These are phyloP conservation scores for Zoysia japonica DNA, from an alignment of 176 grass and related monocot species.

Conservation along the genomic window DNA sequence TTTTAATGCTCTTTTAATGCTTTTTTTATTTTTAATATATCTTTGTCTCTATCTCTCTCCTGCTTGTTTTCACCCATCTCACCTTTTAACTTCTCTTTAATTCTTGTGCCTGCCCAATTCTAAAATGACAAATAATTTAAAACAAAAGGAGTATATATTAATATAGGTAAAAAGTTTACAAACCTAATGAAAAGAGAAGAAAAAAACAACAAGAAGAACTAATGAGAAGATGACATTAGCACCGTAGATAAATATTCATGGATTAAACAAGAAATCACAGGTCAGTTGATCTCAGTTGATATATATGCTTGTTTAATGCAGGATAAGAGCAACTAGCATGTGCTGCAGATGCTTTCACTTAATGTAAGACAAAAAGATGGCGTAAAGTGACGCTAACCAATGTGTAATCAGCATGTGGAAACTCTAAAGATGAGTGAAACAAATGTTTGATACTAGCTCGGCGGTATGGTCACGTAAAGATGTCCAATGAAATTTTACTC, in stretches of 20 bases:
- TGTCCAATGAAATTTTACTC: too few species aligned
- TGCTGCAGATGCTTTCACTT: slow-evolving; percentile 20
- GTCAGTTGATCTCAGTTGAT: neutral
- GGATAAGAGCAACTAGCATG: slow-evolving; percentile 12
- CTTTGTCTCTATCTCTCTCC: too few species aligned
- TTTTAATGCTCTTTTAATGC: too few species aligned
- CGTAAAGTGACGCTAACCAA: slow-evolving; percentile 6
- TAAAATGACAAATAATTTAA: too few species aligned
- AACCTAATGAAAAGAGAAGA: too few species aligned
- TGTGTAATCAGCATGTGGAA: slow-evolving; percentile 18
- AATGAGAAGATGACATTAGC: neutral
- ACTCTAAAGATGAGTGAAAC: neutral
- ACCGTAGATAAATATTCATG: neutral
- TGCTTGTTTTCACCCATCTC: too few species aligned
- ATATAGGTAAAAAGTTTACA: too few species aligned
- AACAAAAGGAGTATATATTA: too few species aligned
- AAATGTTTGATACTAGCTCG: neutral
- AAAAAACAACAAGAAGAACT: too few species aligned
- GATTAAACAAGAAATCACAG: neutral
- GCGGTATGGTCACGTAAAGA: neutral
- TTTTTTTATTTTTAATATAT: too few species aligned
- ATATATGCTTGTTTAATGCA: neutral
- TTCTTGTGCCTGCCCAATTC: too few species aligned
- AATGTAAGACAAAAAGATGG: slow-evolving; percentile 32
- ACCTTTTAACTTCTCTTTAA: too few species aligned